Percentiles rank a stretch among this genome's conserved stretches.
These are phyloP conservation scores for Solanum aculeatissimum DNA, from an alignment of 305 asterid species.

Conservation along the genomic window DNA sequence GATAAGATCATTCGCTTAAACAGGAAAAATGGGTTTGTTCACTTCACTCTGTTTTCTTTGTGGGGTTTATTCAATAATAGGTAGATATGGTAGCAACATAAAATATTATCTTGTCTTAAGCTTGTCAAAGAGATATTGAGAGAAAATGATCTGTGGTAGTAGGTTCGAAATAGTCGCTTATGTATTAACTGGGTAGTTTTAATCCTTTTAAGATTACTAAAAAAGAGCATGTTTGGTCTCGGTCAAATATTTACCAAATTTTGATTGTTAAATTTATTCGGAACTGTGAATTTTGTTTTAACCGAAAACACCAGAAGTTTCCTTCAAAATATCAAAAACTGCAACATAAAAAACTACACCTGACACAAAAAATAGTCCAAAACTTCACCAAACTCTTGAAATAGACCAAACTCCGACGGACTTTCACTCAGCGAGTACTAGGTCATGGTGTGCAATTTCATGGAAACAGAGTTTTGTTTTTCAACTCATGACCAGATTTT, in stretches of 20 bases:
- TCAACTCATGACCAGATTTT: no score
- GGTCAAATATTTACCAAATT: background rate
- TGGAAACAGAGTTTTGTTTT: no score
- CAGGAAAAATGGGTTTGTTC: slow-evolving; percentile 65
- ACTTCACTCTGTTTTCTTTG: background rate
- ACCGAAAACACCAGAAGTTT: background rate
- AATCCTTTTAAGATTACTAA: background rate
- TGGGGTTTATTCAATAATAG: background rate
- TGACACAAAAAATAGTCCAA: background rate
- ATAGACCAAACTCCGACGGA: background rate
- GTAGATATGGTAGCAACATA: background rate
- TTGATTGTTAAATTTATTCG: background rate
- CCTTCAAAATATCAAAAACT: background rate
- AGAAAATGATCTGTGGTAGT: background rate
- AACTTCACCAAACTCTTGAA: background rate
- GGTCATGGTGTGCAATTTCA: no score
- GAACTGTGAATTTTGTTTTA: background rate
- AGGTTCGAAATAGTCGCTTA: background rate
- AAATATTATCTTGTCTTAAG: background rate
- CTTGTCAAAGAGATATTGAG: background rate
- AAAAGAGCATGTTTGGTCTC: background rate
- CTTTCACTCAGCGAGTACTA: no score
- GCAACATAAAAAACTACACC: background rate
- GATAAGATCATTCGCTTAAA: slow-evolving; percentile 73
- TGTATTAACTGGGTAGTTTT: background rate